A percentile compares a stretch with the other conserved stretches of the same genome.
These are phyloP conservation scores for Termitomyces sp. DNA, from an alignment of 768 basidiomycete species.

Conservation along the genomic window DNA sequence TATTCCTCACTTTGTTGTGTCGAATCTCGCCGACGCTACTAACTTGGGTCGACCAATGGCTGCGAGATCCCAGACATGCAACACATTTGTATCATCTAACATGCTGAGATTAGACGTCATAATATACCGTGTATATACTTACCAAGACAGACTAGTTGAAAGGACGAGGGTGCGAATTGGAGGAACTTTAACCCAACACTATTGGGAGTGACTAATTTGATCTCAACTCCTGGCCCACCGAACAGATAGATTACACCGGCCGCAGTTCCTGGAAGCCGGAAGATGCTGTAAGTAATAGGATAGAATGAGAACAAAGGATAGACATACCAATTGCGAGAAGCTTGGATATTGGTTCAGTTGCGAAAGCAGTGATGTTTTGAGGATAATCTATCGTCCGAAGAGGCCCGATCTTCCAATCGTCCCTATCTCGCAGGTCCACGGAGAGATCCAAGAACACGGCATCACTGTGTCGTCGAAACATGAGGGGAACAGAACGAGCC, in stretches of 20 bases:
- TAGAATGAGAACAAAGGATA: neutral
- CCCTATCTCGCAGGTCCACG: slow-evolving; percentile 44
- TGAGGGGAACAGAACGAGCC: slow-evolving; percentile 22
- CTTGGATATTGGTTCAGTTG: slow-evolving; percentile 55
- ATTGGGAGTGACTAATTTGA: slow-evolving; percentile 40
- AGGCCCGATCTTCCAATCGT: slow-evolving; percentile 51
- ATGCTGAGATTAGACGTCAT: neutral
- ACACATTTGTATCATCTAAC: slow-evolving; percentile 45
- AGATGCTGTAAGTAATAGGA: neutral
- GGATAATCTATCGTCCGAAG: slow-evolving; percentile 47
- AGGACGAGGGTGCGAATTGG: slow-evolving; percentile 50
- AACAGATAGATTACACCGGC: slow-evolving; percentile 60
- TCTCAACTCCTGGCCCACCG: slow-evolving; percentile 63
- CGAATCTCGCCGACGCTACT: slow-evolving; percentile 43
- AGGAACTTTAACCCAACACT: slow-evolving; percentile 50
- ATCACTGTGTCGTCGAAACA: slow-evolving; percentile 37
- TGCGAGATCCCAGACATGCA: slow-evolving; percentile 60
- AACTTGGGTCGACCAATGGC: slow-evolving; percentile 47
- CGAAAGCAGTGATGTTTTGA: slow-evolving; percentile 44
- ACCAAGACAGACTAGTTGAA: slow-evolving; percentile 63
- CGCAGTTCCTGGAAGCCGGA: slow-evolving; percentile 46
- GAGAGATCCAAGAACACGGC: slow-evolving; percentile 47
- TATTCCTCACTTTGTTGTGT: slow-evolving; percentile 37
- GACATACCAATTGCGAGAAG: slow-evolving; percentile 55
- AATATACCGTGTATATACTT: slow-evolving; percentile 10